Conservation (phyloP, 352 stramenopile genomes). For the Phytophthora ohioensis region DNA sequence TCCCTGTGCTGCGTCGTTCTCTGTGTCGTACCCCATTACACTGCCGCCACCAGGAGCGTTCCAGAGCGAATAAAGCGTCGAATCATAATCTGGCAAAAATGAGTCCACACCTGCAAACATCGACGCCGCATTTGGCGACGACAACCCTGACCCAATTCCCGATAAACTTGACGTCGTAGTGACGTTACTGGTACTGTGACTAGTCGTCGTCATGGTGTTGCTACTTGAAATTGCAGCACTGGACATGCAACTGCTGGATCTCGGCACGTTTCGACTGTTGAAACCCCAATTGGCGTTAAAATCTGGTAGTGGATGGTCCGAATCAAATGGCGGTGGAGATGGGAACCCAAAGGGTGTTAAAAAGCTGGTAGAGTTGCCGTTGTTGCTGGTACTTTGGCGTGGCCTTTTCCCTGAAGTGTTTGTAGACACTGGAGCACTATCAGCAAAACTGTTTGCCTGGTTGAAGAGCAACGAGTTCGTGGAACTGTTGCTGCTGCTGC, state of each 20-base stretch:
- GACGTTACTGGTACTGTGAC: conserved; percentile 19
- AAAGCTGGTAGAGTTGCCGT: conserved; percentile 25
- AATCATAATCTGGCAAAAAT: conserved; percentile 76
- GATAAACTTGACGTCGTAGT: conserved; percentile 32
- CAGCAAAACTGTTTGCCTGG: conserved; percentile 14
- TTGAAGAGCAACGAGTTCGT: conserved; percentile 33
- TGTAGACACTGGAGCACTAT: conserved; percentile 13
- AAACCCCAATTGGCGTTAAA: conserved; percentile 55
- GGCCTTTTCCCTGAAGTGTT: conserved; percentile 29
- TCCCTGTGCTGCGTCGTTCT: conserved; percentile 39
- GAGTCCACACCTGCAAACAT: conserved; percentile 65
- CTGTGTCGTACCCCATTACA: conserved; percentile 65
- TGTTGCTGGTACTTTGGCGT: conserved; percentile 31
- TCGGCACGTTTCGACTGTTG: conserved; percentile 20
- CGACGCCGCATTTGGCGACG: conserved; percentile 48
- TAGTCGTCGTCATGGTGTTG: conserved; percentile 5
- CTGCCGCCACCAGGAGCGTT: conserved; percentile 47
- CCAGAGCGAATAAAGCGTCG: conserved; percentile 78
- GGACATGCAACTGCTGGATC: conserved; percentile 14
- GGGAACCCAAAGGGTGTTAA: conserved; percentile 37
- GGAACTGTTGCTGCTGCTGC: conserved; percentile 33
- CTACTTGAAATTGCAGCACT: conserved; percentile 13
- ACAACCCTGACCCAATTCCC: conserved; percentile 41
- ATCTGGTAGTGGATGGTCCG: conserved; percentile 57
- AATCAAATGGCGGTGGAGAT: conserved; percentile 45